A percentile compares a stretch with the other conserved stretches of the same genome.
phyloP scores from a whole-genome alignment of 768 basidiomycete species.

The Tylopilus sp. region DNA sequence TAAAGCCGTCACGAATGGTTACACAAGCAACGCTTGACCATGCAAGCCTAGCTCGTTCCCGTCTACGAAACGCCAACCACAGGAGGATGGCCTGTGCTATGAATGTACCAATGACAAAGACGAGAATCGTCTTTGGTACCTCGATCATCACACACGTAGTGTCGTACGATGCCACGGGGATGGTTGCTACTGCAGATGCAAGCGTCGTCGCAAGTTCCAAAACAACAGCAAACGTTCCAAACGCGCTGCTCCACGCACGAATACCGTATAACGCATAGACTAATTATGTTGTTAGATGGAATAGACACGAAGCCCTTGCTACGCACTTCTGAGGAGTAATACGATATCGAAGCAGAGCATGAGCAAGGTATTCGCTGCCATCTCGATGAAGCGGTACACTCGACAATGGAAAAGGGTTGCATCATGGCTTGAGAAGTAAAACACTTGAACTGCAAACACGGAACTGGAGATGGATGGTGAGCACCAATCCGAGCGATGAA shows the following conservation, averaged over 20 bases:
- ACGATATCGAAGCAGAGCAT: constrained; percentile 17
- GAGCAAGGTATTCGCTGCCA: constrained; percentile 5
- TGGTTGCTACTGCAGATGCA: neutral
- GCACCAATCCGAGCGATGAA: neutral
- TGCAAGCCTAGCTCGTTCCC: neutral
- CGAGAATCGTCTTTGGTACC: neutral
- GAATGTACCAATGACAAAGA: constrained; percentile 7
- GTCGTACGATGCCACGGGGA: constrained; percentile 14
- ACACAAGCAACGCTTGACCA: constrained; percentile 9
- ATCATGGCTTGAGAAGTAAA: neutral
- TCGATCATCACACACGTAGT: constrained; percentile 7
- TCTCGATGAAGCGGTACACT: constrained; percentile 12
- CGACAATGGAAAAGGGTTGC: constrained; percentile 9
- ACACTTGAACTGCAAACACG: constrained; percentile 3
- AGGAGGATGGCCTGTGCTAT: constrained; percentile 17
- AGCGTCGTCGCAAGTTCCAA: constrained; percentile 8
- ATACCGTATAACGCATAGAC: constrained; percentile 20
- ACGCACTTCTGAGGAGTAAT: constrained; percentile 24
- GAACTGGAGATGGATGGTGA: constrained; percentile 5
- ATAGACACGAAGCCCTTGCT: neutral
- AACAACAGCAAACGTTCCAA: constrained; percentile 8
- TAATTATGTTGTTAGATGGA: neutral
- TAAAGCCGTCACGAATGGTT: constrained; percentile 24
- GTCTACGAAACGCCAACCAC: constrained; percentile 17
- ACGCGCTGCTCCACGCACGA: neutral